Base-by-base conservation (phyloP, 192 early-diverging fungal genomes). In the Linnemannia hyalina region DNA sequence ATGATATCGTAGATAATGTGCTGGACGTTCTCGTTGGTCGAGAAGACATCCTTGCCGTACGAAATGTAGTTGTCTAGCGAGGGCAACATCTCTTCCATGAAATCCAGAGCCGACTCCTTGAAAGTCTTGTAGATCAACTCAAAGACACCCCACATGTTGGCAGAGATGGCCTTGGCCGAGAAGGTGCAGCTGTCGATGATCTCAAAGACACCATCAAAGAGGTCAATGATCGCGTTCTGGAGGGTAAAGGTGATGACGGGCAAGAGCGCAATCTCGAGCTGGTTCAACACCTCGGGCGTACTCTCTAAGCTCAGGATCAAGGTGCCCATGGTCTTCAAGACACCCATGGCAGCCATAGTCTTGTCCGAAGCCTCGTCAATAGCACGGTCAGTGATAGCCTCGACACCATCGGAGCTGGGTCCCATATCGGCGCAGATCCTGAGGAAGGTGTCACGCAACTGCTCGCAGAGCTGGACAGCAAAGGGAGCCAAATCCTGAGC, bases 401-500 rank as follows among this genome's bases (percentile, higher is more conserved):
- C 89, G 10, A 86, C 80, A 6, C 88, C 74, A 55, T 89, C 88
- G 11, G 86, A 80, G 7, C 74, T 77, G 22, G 85, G 49, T 41
- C 88, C 91, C 65, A 90, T 84, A 40, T 91, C 89, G 41, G 92
- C 90, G 38, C 94, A 92, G 72, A 99, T 92, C 46, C 97, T 93
- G 87, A 97, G 88, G 83, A 96, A 98, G 8, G 97, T 95, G 71
- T 97, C 96, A 55, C 93, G 88, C 92, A 99, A 90, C 85, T 98
- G 96, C 60, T 93, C 92, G 74, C 93, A 95, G 22, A 99, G 93
- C 87, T 98, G 93, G 38, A 96, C 93, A 6, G 99, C 97, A 88
- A 98, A 99, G 7, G 99, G 99, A 20, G 93, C 93, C 85, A 99
- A 90, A 81, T 97, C 94, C 49, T 96, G 94, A 40, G 97, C 92